phyloP scores from a whole-genome alignment of 768 basidiomycete species.

The Galerina sulciceps region DNA sequence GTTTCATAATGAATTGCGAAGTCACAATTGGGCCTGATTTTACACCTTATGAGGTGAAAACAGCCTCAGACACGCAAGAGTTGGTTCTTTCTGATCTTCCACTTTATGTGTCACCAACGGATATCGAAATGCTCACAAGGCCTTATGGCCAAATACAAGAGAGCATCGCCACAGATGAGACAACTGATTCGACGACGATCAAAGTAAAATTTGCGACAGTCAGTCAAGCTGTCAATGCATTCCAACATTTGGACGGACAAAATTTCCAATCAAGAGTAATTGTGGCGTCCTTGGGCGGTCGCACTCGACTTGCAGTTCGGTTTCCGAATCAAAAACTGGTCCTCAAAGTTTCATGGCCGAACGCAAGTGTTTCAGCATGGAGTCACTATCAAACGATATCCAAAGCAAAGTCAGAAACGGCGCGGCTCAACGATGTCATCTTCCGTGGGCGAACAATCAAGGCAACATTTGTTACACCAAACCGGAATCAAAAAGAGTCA shows the following conservation, averaged over 20 bases:
- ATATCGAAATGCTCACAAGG: conserved; percentile 34
- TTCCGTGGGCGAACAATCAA: conserved; percentile 45
- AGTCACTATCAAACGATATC: conserved; percentile 46
- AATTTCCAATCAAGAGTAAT: conserved; percentile 27
- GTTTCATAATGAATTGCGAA: conserved; percentile 31
- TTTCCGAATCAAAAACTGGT: conserved; percentile 13
- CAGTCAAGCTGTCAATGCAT: conserved; percentile 36
- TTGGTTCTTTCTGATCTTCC: conserved; percentile 48
- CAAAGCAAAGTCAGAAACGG: conserved; percentile 45
- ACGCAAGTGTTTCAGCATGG: conserved; percentile 48
- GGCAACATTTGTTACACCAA: conserved; percentile 40
- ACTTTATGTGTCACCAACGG: conserved; percentile 25
- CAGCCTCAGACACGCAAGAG: conserved; percentile 41
- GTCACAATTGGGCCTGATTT: conserved; percentile 38
- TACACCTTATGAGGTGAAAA: conserved; percentile 32
- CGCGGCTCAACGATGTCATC: conserved; percentile 39
- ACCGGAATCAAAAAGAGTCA: conserved; percentile 34
- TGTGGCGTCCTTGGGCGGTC: conserved; percentile 29
- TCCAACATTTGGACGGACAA: conserved; percentile 34
- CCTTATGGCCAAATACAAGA: conserved; percentile 32
- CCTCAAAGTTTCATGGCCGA: conserved; percentile 49
- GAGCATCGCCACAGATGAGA: conserved; percentile 23
- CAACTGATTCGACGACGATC: conserved; percentile 17
- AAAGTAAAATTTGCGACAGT: conserved; percentile 33
- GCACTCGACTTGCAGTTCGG: conserved; percentile 14